A percentile compares a stretch with the other conserved stretches of the same genome.
Evolutionary conservation across 306 rosid species (phyloP).

Genomic region (Cicer pinnatifidum): DNA sequence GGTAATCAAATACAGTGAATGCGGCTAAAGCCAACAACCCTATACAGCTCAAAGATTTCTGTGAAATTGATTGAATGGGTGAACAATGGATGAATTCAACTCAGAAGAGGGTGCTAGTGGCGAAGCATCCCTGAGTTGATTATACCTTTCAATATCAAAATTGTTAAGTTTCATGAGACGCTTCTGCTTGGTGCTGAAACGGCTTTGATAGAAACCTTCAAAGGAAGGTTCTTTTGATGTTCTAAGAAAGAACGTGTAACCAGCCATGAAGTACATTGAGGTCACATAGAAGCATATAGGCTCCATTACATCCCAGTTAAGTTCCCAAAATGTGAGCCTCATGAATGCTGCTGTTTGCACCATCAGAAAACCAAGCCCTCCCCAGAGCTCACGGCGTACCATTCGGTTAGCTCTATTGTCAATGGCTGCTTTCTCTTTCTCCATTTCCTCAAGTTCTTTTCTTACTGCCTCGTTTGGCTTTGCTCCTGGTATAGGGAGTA

Average conservation of each 20-base stretch:
- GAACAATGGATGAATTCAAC: constrained; percentile 17
- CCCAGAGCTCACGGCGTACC: constrained; percentile 78
- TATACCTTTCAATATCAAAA: constrained; percentile 66
- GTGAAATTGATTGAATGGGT: constrained; percentile 16
- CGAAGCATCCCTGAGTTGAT: constrained; percentile 54
- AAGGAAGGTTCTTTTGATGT: constrained; percentile 82
- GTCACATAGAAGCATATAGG: constrained; percentile 82
- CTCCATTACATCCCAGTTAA: constrained; percentile 93
- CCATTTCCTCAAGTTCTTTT: constrained; percentile 69
- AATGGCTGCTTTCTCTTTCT: constrained; percentile 55
- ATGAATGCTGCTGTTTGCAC: constrained; percentile 66
- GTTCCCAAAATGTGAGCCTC: constrained; percentile 98
- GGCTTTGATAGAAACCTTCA: constrained; percentile 68
- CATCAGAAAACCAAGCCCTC: constrained; percentile 61
- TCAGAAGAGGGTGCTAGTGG: not conserved
- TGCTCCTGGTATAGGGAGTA: constrained; percentile 47
- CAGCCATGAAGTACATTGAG: constrained; percentile 73
- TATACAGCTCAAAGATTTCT: constrained; percentile 4
- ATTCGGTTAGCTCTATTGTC: constrained; percentile 54
- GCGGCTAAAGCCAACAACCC: not conserved
- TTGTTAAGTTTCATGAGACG: constrained; percentile 62
- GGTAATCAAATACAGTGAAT: not conserved
- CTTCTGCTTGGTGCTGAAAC: constrained; percentile 67
- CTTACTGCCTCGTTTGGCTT: constrained; percentile 36
- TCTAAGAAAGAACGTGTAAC: constrained; percentile 74